Base-by-base conservation (phyloP, 1,139 yeast species). In the Pichia norvegensis region DNA sequence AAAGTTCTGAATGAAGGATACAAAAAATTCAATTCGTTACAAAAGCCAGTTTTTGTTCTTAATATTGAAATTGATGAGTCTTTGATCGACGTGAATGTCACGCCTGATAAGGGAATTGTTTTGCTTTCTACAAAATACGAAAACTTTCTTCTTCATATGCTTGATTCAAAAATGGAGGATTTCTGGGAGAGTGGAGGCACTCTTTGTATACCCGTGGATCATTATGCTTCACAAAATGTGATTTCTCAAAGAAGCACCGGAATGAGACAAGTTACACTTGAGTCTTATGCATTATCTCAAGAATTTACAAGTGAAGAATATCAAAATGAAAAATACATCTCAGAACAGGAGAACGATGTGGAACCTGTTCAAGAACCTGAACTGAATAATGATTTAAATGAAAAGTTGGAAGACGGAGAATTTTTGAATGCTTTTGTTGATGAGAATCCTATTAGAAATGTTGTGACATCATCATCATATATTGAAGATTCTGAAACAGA, bases 61-160 rank as follows among this genome's bases (percentile, higher is more conserved):
- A 73, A 94, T 61, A 55, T 92, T 33, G 58, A 60, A 10, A 62
- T 87, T 13, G 72, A 74, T 39, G 70, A 83, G 0, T 58, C 62
- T 21, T 67, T 70, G 21, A 63, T 85, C 33, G 99, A 92, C 65
- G 73, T 92, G 19, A 92, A 92, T 63, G 83, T 94, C 1, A 81
- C 95, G 0, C 98, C 98, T 0, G 97, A 92, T 60, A 92, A 92
- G 60, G 69, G 94, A 41, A 75, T 79, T 3, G 70, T 92, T 2
- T 59, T 86, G 54, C 60, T 92, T 1, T 90, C 83, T 47, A 72
- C 78, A 6, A 46, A 33, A 23, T 39, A 45, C 50, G 97, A 90
- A 60, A 63, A 65, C 5, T 62, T 65, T 14, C 61, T 88, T 1
- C 56, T 84, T 9, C 84, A 81, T 36, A 63, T 66, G 1, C 55